These are phyloP conservation scores for Mycena indigotica DNA, from an alignment of 768 basidiomycete genomes.

Conservation along the genomic window DNA sequence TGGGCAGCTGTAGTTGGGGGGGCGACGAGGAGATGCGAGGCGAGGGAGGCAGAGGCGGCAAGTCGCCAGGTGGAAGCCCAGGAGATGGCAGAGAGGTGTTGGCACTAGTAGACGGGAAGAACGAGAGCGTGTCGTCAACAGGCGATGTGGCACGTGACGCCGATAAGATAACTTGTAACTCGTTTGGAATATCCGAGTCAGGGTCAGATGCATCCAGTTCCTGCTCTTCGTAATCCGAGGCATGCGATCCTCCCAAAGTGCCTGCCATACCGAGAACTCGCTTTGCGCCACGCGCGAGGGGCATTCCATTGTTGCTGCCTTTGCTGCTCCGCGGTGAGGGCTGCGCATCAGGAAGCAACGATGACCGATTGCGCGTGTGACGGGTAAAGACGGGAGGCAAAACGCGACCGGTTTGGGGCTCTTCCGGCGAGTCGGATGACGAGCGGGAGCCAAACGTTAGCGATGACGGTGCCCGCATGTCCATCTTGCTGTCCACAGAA, in stretches of 20 bases:
- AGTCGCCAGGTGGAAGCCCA: conserved; percentile 35
- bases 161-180: conserved; percentile 64
- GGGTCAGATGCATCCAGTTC: conserved; percentile 60
- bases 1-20: conserved; percentile 33
- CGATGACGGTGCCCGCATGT: conserved; percentile 41
- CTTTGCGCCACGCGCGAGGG: conserved; percentile 53
- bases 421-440: conserved; percentile 26
- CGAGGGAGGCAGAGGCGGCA: conserved; percentile 13
- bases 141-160: conserved; percentile 37
- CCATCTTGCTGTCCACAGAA: conserved; percentile 28
- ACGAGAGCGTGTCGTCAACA: conserved; percentile 44
- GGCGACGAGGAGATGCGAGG: no score
- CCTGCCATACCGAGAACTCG: conserved; percentile 64
- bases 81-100: conserved; percentile 35
- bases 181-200: conserved; percentile 81
- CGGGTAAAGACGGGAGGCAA: conserved; percentile 41
- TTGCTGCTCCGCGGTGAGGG: conserved; percentile 26
- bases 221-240: conserved; percentile 44
- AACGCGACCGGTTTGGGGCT: neutral
- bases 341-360: conserved; percentile 24
- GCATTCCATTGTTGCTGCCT: conserved; percentile 27
- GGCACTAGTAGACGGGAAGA: conserved; percentile 18
- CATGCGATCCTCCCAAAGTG: conserved; percentile 65
- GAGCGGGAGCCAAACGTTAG: conserved; percentile 39
- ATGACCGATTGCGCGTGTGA: conserved; percentile 29